phyloP scores from a whole-genome alignment of 306 rosid species.

The Trifolium repens region DNA sequence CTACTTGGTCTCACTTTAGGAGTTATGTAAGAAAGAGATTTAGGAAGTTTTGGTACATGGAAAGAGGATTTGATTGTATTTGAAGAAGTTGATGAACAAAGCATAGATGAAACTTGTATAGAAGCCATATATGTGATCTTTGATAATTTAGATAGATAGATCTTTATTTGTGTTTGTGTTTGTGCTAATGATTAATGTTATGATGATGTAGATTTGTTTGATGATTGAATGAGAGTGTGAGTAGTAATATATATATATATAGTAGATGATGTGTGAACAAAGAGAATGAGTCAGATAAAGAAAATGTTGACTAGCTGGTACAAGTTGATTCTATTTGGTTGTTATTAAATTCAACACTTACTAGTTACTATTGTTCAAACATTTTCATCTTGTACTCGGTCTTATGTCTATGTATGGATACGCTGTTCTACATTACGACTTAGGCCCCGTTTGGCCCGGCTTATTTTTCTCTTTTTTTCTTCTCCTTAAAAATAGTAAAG shows the following conservation, averaged over 20 bases:
- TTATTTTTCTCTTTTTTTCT: too few species aligned
- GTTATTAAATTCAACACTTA: neutral
- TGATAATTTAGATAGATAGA: neutral
- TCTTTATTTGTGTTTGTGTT: neutral
- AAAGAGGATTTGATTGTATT: conserved; percentile 49
- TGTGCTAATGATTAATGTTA: neutral
- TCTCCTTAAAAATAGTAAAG: too few species aligned
- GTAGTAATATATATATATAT: neutral
- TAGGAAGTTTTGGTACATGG: conserved; percentile 54
- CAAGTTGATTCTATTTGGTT: neutral
- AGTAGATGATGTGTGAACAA: neutral
- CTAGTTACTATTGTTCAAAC: neutral
- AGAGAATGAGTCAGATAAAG: neutral
- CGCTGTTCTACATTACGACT: neutral
- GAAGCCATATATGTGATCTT: conserved; percentile 50
- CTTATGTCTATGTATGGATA: neutral
- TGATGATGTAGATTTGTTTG: too few species aligned
- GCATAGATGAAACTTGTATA: conserved; percentile 46
- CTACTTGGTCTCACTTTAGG: conserved; percentile 44
- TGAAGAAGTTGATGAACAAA: conserved; percentile 46
- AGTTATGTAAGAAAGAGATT: neutral
- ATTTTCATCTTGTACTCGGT: conserved; percentile 2
- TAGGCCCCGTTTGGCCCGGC: too few species aligned
- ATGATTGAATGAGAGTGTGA: neutral
- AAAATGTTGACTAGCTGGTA: neutral